These are phyloP conservation scores for Ganoderma resinaceum DNA, from an alignment of 1,284 basidiomycete genomes.

Conservation along the genomic window DNA sequence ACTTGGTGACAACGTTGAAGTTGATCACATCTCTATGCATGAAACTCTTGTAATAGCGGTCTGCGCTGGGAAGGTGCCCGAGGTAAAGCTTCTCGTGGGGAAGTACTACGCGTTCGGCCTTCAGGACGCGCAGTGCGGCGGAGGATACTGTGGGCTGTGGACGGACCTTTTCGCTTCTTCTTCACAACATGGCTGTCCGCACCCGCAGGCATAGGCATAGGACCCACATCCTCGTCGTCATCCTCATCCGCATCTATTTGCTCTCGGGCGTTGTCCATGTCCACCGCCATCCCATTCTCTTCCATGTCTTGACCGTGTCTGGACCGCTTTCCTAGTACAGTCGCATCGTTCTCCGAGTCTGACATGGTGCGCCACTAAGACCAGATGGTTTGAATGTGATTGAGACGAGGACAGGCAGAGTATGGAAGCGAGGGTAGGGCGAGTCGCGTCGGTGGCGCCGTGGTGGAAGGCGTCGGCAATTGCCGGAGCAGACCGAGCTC, in stretches of 20 bases:
- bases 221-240: constrained; percentile 76
- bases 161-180: constrained; percentile 78
- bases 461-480: not conserved
- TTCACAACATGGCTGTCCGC: constrained; percentile 48
- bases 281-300: constrained; percentile 31
- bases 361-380: constrained; percentile 41
- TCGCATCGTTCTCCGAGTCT: constrained; percentile 46
- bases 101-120: constrained; percentile 53
- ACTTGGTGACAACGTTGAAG: constrained; percentile 88
- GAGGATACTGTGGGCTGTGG: not conserved
- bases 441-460: too few species aligned
- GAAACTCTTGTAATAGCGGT: constrained; percentile 97
- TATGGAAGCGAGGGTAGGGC: not conserved
- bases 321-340: constrained; percentile 70
- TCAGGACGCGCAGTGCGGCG: not conserved
- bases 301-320: constrained; percentile 48
- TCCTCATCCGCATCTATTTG: constrained; percentile 39
- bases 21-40: constrained; percentile 97
- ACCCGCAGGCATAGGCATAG: constrained; percentile 73
- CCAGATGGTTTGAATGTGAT: not conserved
- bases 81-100: constrained; percentile 88
- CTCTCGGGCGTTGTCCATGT: constrained; percentile 26
- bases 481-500: too few species aligned
- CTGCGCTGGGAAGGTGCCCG: constrained; percentile 89
- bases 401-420: not conserved